These are phyloP conservation scores for Crithidia fasciculata DNA, from an alignment of 208 protist genomes.

Conservation along the genomic window DNA sequence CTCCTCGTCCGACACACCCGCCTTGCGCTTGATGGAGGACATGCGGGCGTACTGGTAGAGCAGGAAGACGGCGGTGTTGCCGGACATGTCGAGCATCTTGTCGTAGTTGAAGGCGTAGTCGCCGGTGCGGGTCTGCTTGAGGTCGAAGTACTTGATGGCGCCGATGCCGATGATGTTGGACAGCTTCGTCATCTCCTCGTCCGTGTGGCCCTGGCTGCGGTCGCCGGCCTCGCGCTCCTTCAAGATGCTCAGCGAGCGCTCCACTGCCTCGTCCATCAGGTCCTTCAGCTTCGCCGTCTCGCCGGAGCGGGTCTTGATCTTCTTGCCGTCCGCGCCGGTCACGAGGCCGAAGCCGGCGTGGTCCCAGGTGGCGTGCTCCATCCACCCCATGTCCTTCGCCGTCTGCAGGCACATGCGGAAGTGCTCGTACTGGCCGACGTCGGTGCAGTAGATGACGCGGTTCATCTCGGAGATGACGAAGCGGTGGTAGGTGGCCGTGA, in stretches of 20 bases:
- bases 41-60: conserved; percentile 98
- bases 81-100: conserved; percentile 95
- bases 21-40: conserved; percentile 94
- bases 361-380: conserved; percentile 84
- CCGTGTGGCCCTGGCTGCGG: conserved; percentile 76
- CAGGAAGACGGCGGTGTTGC: conserved; percentile 97
- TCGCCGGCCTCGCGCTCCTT: conserved; percentile 84
- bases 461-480: conserved; percentile 88
- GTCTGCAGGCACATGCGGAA: conserved; percentile 91
- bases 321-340: conserved; percentile 92
- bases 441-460: conserved; percentile 95
- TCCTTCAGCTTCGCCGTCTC: conserved; percentile 95
- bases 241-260: conserved; percentile 83
- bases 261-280: conserved; percentile 95
- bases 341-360: conserved; percentile 95
- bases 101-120: conserved; percentile 97
- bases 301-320: conserved; percentile 96
- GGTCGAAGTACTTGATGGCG: conserved; percentile 98
- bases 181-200: conserved; percentile 84
- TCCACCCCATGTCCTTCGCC: conserved; percentile 91
- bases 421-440: conserved; percentile 95
- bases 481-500: conserved; percentile 92
- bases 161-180: conserved; percentile 93
- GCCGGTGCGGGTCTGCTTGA: conserved; percentile 92
- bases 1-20: conserved; percentile 66